Conservation (phyloP, 306 rosid genomes). For the Pterocarpus macrocarpus region DNA sequence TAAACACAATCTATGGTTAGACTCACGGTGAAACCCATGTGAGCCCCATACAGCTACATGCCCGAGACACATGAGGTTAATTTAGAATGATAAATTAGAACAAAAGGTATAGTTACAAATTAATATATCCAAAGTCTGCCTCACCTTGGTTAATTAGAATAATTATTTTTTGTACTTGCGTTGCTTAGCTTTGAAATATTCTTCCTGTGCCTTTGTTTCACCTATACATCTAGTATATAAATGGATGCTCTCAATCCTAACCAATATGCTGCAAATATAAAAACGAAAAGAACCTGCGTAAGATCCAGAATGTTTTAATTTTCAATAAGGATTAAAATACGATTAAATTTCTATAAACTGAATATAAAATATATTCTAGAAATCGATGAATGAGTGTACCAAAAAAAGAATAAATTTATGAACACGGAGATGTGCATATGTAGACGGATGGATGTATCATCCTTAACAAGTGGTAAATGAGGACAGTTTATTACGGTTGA, state of each 20-base stretch:
- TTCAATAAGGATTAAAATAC: background rate
- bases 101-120: too few species aligned
- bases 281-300: background rate
- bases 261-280: background rate
- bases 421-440: too few species aligned
- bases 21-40: too few species aligned
- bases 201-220: background rate
- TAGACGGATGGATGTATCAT: too few species aligned
- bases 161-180: background rate
- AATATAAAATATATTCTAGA: background rate
- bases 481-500: background rate
- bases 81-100: background rate
- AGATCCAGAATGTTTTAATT: background rate
- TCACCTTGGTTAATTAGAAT: background rate
- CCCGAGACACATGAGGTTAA: too few species aligned
- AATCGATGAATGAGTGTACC: background rate
- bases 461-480: too few species aligned
- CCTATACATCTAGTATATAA: background rate
- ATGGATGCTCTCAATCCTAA: background rate
- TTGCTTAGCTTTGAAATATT: background rate
- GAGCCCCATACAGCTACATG: too few species aligned
- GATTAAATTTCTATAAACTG: background rate
- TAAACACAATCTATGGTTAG: too few species aligned
- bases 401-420: too few species aligned
- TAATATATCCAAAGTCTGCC: too few species aligned